Evolutionary conservation across 2,329 filamentous ascomycete genomes (phyloP), one percentile per base, ranked within the genome.

Genomic region (Alternaria novae-zelandiae): DNA sequence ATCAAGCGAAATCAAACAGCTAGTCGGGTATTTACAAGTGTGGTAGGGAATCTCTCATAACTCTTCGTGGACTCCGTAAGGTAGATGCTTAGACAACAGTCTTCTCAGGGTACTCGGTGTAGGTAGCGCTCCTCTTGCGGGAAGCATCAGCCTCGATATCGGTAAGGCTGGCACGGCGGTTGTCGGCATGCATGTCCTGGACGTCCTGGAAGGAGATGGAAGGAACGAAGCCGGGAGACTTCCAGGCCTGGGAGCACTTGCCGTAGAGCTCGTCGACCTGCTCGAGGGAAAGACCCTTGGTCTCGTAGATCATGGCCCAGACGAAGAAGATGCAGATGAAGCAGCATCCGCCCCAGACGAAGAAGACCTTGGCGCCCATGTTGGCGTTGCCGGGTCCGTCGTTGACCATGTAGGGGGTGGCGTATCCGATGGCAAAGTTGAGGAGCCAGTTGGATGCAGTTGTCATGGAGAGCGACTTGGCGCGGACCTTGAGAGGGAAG

Each of bases 211-310:
- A 80, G 15, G 75, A 78, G 43, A 79, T 72, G 6, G 74, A 76
- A 4, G 90, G 90, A 74, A 90, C 86, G 73, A 93, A 93, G 45
- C 80, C 74, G 65, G 85, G 86, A 77, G 89, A 91, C 72, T 92
- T 86, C 91, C 91, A 93, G 3, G 91, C 91, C 67, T 89, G 85
- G 57, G 86, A 83, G 60, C 92, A 88, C 66, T 90, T 86, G 75
- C 91, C 89, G 80, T 93, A 93, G 82, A 93, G 89, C 80, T 93
- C 91, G 78, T 93, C 90, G 73, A 93, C 92, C 82, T 93, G 90
- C 79, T 93, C 91, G 60, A 93, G 83, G 69, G 89, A 91, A 74
- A 93, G 89, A 78, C 91, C 91, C 82, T 90, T 92, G 7, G 91
- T 93, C 81, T 93, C 91, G 74, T 90, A 93, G 54, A 93, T 89